phyloP scores from a whole-genome alignment of 306 rosid genomes.

The Quercus bicolor region DNA sequence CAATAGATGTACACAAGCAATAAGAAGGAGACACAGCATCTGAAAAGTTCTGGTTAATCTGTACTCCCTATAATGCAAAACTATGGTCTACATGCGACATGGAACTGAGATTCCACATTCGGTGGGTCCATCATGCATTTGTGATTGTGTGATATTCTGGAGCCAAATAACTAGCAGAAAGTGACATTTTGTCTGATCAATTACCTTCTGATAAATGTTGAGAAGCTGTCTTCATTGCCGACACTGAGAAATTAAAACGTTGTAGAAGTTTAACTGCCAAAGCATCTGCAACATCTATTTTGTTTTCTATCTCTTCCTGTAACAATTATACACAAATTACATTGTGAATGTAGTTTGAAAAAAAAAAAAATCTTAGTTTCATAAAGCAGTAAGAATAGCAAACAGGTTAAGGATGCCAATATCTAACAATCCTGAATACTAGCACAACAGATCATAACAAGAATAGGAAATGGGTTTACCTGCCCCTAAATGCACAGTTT shows the following conservation, averaged over 20 bases:
- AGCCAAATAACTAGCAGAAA: neutral
- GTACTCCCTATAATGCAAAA: neutral
- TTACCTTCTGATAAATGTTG: slow-evolving; percentile 90
- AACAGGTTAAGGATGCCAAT: slow-evolving; percentile 6
- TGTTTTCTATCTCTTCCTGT: slow-evolving; percentile 88
- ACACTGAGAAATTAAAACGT: slow-evolving; percentile 71
- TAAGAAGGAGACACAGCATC: neutral
- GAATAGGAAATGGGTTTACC: neutral
- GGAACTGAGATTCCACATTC: slow-evolving; percentile 1
- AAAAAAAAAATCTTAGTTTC: neutral
- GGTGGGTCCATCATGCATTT: neutral
- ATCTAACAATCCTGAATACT: neutral
- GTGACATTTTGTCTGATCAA: slow-evolving; percentile 7
- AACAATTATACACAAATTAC: slow-evolving; percentile 15
- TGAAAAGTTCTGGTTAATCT: neutral
- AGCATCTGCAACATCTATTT: slow-evolving; percentile 83
- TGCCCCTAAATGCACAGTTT: slow-evolving; percentile 3
- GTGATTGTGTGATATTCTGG: neutral
- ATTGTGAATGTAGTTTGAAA: slow-evolving; percentile 8
- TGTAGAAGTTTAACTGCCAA: slow-evolving; percentile 77
- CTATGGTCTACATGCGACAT: neutral
- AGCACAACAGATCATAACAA: neutral
- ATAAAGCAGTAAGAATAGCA: neutral
- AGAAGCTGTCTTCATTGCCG: slow-evolving; percentile 77
- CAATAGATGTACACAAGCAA: slow-evolving; percentile 12